Percentiles rank a stretch among this genome's conserved stretches.
Evolutionary conservation across 768 basidiomycete genomes (phyloP).

Genomic region (Russula dissimulans): DNA sequence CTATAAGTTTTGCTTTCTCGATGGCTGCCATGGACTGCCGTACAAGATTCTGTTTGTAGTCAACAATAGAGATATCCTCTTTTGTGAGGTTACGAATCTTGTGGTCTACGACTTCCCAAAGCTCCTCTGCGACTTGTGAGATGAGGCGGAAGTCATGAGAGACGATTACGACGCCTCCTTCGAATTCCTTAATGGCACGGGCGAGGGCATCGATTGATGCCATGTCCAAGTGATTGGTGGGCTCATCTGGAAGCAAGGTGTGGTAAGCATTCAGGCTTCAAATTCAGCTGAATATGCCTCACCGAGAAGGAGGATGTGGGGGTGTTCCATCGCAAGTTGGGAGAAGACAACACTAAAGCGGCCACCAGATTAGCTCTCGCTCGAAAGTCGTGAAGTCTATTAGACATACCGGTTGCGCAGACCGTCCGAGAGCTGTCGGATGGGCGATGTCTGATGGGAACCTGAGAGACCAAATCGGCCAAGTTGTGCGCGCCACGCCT

Average conservation of each 20-base stretch:
- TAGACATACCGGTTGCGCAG: constrained; percentile 77
- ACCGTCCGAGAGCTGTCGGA: constrained; percentile 92
- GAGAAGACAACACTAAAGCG: constrained; percentile 79
- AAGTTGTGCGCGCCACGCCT: constrained; percentile 92
- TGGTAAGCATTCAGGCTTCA: constrained; percentile 1
- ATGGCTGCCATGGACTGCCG: constrained; percentile 78
- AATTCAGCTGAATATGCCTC: constrained; percentile 20
- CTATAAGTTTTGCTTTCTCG: constrained; percentile 89
- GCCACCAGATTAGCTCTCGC: constrained; percentile 11
- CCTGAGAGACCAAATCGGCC: constrained; percentile 95
- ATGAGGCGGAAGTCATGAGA: constrained; percentile 99
- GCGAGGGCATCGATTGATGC: constrained; percentile 96
- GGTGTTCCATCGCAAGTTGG: constrained; percentile 94
- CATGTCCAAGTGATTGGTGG: constrained; percentile 98
- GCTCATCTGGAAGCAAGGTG: constrained; percentile 51
- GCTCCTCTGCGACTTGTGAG: constrained; percentile 94
- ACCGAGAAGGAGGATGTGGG: constrained; percentile 86
- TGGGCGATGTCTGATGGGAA: constrained; percentile 86
- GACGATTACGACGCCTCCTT: constrained; percentile 98
- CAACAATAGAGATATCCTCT: constrained; percentile 81
- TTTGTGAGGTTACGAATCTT: constrained; percentile 90
- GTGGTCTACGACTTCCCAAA: constrained; percentile 96
- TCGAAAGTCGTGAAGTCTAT: neutral
- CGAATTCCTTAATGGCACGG: constrained; percentile 89
- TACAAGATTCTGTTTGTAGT: constrained; percentile 85